Evolutionary conservation across 352 stramenopile genomes (phyloP), one percentile per base, ranked within the genome.

Genomic region (Pythium chondricola): DNA sequence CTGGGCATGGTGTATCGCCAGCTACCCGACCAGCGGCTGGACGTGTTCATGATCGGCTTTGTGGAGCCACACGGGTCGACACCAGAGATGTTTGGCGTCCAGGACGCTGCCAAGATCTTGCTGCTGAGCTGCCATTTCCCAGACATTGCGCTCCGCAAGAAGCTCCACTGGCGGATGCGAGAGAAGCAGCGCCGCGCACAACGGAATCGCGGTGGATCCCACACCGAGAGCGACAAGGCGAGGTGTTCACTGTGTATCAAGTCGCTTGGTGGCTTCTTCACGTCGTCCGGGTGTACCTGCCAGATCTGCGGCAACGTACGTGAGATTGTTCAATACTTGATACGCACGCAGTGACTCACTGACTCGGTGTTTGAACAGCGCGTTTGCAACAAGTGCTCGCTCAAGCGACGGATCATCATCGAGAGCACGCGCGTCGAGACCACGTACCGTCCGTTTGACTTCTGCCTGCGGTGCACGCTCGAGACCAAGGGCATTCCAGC

Each of bases 21-120:
- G 53, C 36, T 76, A 6, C 61, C 58, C 26, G 55, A 61, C 47
- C 33, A 60, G 20, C 35, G 56, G 3, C 46, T 81, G 1, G 73
- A 83, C 17, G 37, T 71, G 10, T 85, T 76, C 40, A 58, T 70
- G 10, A 64, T 77, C 46, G 50, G 50, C 8, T 63, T 80, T 35
- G 32, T 78, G 16, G 60, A 83, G 17, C 61, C 68, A 0, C 52
- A 63, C 11, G 65, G 68, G 27, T 52, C 48, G 20, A 47, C 65
- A 30, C 46, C 67, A 20, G 63, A 56, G 16, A 65, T 65, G 35
- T 56, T 80, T 31, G 52, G 66, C 18, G n/a, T 74, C 21, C 48
- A 61, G 17, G 67, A 82, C 26, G 38, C 65, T 11, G 52, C 65
- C 3, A 52, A 48, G n/a, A 60, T 50, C 36, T 50, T 82, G 13